Base-by-base conservation (phyloP, 2,329 filamentous ascomycete genomes). In the Aureobasidium lini region DNA sequence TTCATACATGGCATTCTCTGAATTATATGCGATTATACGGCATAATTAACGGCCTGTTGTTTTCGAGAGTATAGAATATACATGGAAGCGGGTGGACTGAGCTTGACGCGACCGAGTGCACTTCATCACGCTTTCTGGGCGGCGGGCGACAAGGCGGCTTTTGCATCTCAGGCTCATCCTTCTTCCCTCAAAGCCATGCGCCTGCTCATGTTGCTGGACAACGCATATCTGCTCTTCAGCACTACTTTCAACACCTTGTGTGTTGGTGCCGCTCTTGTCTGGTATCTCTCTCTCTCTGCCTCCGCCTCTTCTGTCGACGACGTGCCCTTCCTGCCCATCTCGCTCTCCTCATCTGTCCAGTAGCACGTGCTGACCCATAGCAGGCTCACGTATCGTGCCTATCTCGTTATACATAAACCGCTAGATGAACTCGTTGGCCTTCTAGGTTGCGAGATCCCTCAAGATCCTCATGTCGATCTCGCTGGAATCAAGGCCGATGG, bases 391-490 rank as follows among this genome's bases (percentile, higher is more conserved):
- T 88, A 89, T 72, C 87, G 94, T 70, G 89, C 90, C 62, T 90
- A 88, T 77, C 89, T 92, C 71, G 94, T 95, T 39, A 81, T 96
- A 57, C 87, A 89, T 75, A 96, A 93, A 67, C 91, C 93, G 28
- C 90, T 96, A 60, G 89, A 93, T 60, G 86, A 95, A 64, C 84
- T 99, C 49, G 92, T 97, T 67, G 86, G 86, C 66, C 89, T 96
- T 52, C 84, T 99, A 49, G 92, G 93, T 61, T 86, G 97, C 71
- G 94, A 99, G 70, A 93, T 99, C 54, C 94, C 94, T 62, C 87
- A 91, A 63, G 82, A 90, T 28, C 94, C 94, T 56, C 86, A 92
- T 70, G 88, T 97, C 42, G 95, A 91, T 56, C 84, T 99, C 36
- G 90, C 93, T 59, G 90, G 89, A 63, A 94, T 99, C 67, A 89